Evolutionary conservation across 1,139 yeast genomes (phyloP).

Genomic region (Cylindricascospora bacillispora): DNA sequence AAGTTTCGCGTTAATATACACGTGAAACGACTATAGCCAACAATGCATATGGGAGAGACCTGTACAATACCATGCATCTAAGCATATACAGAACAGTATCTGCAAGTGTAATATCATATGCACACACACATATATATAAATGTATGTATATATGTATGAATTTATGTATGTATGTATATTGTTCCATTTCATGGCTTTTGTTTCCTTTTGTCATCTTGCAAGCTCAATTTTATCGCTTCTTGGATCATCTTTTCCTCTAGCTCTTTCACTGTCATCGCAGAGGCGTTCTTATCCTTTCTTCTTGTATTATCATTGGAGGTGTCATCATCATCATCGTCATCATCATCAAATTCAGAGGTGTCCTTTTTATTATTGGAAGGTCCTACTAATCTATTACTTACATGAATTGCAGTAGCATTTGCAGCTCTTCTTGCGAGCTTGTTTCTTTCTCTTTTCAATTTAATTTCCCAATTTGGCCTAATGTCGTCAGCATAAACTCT

Average conservation of each 20-base stretch:
- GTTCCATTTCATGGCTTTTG: no score
- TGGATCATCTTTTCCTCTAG: constrained; percentile 73
- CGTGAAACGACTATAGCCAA: no score
- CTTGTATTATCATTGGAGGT: constrained; percentile 4
- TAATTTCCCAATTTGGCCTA: constrained; percentile 86
- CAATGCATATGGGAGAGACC: no score
- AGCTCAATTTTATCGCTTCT: constrained; percentile 65
- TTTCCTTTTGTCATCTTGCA: constrained; percentile 40
- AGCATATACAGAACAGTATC: no score
- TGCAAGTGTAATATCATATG: no score
- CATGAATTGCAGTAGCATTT: constrained; percentile 84
- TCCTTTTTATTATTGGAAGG: constrained; percentile 13
- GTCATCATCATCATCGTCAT: constrained; percentile 9
- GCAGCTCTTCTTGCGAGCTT: constrained; percentile 80
- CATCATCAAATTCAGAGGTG: constrained; percentile 12
- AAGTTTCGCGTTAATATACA: no score
- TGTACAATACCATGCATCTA: no score
- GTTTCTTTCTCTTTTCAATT: constrained; percentile 56
- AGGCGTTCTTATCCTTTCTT: constrained; percentile 4
- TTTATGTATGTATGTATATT: no score
- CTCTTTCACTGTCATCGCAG: constrained; percentile 26
- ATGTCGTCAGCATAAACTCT: constrained; percentile 60
- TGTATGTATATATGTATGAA: no score
- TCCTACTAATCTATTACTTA: constrained; percentile 53
- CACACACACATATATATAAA: no score